Evolutionary conservation across 202 grass and related monocot genomes (phyloP), one percentile per base, ranked within the genome.

Genomic region (Brachypodium distachyon): DNA sequence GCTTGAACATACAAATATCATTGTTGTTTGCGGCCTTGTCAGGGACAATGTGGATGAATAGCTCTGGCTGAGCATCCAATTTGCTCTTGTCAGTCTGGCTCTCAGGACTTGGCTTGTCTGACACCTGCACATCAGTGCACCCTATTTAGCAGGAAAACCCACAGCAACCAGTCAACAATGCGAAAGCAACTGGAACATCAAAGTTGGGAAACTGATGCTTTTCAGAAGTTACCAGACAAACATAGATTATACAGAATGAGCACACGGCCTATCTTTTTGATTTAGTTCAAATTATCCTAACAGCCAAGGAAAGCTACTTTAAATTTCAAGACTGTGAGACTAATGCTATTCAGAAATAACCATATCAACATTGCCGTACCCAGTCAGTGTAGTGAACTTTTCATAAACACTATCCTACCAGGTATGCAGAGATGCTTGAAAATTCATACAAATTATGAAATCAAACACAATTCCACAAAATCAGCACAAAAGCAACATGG

Each of bases 31-130:
- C 72, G 11, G 96, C 89, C 83, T 98, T 98, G 85, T 98, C 96
- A 12, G 96, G 96, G 37, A 98, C 58, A 42, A 98, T 95, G 53
- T 95, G 96, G 65, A 98, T 98, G 73, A 92, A 98, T 2, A 98
- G 81, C 85, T 98, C 96, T 5, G 96, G 96, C 89, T 98, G 96
- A 2, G 85, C 89, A 82, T 95, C 96, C 6, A 98, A 85, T 89
- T 98, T 98, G 89, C 87, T 98, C 91, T 94, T 98, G 73, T 94
- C 95, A 0, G 89, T 98, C 18, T 94, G 60, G 61, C 95, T 90
- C 91, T 98, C 95, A 3, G 95, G 95, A 66, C 96, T 93, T 80
- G 95, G 95, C 67, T 98, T 98, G 33, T 98, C 96, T 89, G 95
- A 81, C 0, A 91, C 96, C 96, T 98, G 89, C 41, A 33, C 11